phyloP scores from a whole-genome alignment of 805 yeast species.

The Starmerella kuoi region DNA sequence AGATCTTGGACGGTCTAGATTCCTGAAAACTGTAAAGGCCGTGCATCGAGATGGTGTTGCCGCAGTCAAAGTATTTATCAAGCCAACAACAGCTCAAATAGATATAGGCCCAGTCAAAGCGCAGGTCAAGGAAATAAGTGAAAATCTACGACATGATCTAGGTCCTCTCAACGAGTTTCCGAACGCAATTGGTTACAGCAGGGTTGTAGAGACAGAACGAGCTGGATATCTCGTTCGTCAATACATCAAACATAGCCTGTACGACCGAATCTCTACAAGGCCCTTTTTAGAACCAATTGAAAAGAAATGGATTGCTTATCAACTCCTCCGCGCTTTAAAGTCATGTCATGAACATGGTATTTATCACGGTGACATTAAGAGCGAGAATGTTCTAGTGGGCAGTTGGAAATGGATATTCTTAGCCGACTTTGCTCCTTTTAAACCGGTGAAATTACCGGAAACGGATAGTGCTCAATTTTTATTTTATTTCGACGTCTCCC shows the following conservation, averaged over 20 bases:
- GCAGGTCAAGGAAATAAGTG: constrained; percentile 12
- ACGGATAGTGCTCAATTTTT: constrained; percentile 88
- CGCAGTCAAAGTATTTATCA: constrained; percentile 71
- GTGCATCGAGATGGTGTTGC: constrained; percentile 59
- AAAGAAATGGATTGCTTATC: constrained; percentile 74
- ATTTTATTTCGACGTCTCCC: constrained; percentile 84
- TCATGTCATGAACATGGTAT: constrained; percentile 52
- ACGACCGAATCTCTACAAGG: constrained; percentile 73
- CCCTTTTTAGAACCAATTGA: constrained; percentile 78
- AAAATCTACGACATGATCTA: constrained; percentile 19
- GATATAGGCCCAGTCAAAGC: constrained; percentile 5
- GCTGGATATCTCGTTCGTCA: constrained; percentile 88
- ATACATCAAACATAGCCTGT: constrained; percentile 62
- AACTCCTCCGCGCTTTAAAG: constrained; percentile 50
- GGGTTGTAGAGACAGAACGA: constrained; percentile 73
- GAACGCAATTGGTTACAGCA: constrained; percentile 58
- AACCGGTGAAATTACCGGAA: constrained; percentile 78
- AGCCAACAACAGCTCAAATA: constrained; percentile 36
- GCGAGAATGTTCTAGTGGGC: constrained; percentile 77
- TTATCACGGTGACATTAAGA: constrained; percentile 81
- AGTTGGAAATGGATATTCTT: constrained; percentile 80
- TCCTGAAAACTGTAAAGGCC: constrained; percentile 76
- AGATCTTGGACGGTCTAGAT: constrained; percentile 59
- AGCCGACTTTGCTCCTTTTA: constrained; percentile 72
- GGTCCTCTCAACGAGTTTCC: constrained; percentile 25